phyloP scores from a whole-genome alignment of 768 basidiomycete genomes.

The Tulasnella calospora region DNA sequence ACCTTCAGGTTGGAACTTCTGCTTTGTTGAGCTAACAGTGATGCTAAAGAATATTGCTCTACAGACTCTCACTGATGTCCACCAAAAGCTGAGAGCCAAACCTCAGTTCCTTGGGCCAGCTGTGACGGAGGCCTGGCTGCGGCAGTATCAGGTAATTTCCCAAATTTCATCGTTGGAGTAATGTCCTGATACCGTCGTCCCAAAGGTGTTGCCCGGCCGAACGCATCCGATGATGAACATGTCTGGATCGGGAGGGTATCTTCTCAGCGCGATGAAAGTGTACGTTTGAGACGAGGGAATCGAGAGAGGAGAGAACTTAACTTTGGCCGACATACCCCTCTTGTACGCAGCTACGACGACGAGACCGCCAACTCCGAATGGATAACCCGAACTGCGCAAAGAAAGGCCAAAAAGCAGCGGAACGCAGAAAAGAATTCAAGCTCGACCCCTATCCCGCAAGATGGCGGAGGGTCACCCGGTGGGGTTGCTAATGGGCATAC shows the following conservation, averaged over 20 bases:
- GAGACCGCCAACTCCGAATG: constrained; percentile 8
- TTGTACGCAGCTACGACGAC: not conserved
- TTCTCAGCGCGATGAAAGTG: constrained; percentile 85
- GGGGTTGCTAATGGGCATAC: not conserved
- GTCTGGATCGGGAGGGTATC: constrained; percentile 81
- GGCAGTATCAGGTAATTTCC: constrained; percentile 71
- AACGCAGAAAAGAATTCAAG: not conserved
- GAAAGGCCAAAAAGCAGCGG: not conserved
- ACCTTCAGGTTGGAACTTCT: constrained; percentile 54
- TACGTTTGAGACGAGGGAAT: constrained; percentile 33
- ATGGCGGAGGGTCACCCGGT: not conserved
- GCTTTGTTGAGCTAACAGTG: constrained; percentile 1
- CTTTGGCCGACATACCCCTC: not conserved
- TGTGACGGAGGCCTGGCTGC: constrained; percentile 80
- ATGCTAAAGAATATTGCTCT: constrained; percentile 20
- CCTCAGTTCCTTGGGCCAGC: constrained; percentile 70
- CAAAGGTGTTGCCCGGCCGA: constrained; percentile 80
- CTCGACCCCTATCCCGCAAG: not conserved
- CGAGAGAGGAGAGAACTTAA: not conserved
- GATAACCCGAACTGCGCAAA: not conserved
- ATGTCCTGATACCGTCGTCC: not conserved
- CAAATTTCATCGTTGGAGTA: not conserved
- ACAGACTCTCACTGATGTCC: constrained; percentile 72
- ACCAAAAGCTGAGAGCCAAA: constrained; percentile 59
- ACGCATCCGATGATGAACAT: constrained; percentile 94